phyloP scores from a whole-genome alignment of 75 land plant species.

The Pinus albicaulis region DNA sequence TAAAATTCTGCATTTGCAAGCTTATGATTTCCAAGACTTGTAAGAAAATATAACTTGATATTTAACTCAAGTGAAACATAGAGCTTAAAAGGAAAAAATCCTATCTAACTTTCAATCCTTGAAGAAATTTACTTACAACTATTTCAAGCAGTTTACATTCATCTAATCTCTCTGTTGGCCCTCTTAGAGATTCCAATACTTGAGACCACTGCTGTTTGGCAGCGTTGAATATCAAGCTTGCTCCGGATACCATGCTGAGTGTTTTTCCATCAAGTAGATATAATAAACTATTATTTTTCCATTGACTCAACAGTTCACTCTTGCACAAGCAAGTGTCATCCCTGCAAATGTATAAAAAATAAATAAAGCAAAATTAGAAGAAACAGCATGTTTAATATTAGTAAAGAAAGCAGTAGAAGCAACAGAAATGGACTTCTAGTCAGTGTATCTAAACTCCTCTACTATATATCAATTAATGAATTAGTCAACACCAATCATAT shows the following conservation, averaged over 20 bases:
- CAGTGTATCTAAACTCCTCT: background rate
- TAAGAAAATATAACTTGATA: background rate
- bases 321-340: conserved; percentile 1
- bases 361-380: background rate
- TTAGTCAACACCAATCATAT: background rate
- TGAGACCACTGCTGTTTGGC: conserved; percentile 43
- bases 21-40: background rate
- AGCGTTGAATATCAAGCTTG: conserved; percentile 42
- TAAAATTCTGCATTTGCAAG: background rate
- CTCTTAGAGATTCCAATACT: conserved; percentile 23
- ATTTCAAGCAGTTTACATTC: background rate
- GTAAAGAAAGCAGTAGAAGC: background rate
- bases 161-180: conserved; percentile 12
- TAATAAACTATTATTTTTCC: conserved; percentile 34
- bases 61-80: background rate
- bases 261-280: conserved; percentile 51
- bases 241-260: conserved; percentile 46
- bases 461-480: background rate
- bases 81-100: background rate
- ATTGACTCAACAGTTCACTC: conserved; percentile 21
- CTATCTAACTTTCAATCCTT: background rate
- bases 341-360: conserved; percentile 13
- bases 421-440: background rate
- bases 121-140: conserved; percentile 8
- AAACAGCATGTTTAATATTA: background rate